Evolutionary conservation across 495 filamentous ascomycete genomes (phyloP).

Genomic region (Aspergillus sparsus): DNA sequence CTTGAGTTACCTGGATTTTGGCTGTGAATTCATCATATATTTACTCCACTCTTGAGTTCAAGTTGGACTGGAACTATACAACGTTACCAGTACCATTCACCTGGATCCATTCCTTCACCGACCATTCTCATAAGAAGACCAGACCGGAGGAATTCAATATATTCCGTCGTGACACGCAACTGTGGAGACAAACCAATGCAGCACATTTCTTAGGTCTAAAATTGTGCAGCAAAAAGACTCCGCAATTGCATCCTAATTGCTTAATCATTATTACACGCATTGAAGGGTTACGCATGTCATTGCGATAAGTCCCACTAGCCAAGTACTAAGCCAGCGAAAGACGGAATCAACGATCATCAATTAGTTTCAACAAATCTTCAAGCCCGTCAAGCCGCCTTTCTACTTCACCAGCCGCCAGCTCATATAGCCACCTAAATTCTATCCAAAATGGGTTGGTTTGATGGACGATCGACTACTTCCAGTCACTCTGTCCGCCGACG

Average conservation of each 20-base stretch:
- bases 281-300: slow-evolving; percentile 16
- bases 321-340: neutral
- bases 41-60: neutral
- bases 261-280: slow-evolving; percentile 13
- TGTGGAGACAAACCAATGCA: slow-evolving; percentile 34
- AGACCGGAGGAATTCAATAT: slow-evolving; percentile 9
- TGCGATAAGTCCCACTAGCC: neutral
- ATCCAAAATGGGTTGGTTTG: slow-evolving; percentile 53
- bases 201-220: slow-evolving; percentile 33
- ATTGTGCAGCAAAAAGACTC: slow-evolving; percentile 35
- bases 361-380: slow-evolving; percentile 6
- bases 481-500: slow-evolving; percentile 35
- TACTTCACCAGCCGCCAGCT: slow-evolving; percentile 8
- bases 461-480: slow-evolving; percentile 38
- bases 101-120: too few relatives aligned
- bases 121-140: neutral
- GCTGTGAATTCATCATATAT: slow-evolving; percentile 7
- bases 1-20: neutral
- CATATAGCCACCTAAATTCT: neutral
- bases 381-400: neutral
- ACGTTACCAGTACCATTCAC: neutral
- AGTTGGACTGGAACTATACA: neutral
- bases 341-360: too few relatives aligned
- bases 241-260: slow-evolving; percentile 27
- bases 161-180: slow-evolving; percentile 8